These are phyloP conservation scores for Coniochaeta sp. DNA, from an alignment of 2,329 filamentous ascomycete species.

Conservation along the genomic window DNA sequence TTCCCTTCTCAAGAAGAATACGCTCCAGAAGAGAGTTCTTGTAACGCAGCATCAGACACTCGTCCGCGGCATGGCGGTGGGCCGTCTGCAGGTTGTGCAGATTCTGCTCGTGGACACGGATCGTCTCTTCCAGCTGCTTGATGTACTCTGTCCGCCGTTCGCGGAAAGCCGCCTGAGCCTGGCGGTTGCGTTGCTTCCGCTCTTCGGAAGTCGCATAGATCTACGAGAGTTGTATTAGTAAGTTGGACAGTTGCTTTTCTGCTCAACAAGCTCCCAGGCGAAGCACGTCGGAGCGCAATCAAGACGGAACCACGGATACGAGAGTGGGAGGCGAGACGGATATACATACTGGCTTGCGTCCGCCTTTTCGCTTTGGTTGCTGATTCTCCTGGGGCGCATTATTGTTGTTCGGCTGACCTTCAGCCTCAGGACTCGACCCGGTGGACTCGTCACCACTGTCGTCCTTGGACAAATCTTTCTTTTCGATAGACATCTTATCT, in stretches of 20 bases:
- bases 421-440: conserved; percentile 53
- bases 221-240: conserved; percentile 35
- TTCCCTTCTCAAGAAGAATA: conserved; percentile 93
- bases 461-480: conserved; percentile 48
- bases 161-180: conserved; percentile 94
- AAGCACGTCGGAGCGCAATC: neutral
- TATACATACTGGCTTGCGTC: conserved; percentile 80
- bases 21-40: conserved; percentile 96
- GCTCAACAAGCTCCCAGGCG: neutral
- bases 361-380: conserved; percentile 91
- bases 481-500: conserved; percentile 61
- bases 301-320: too few species aligned
- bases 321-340: neutral
- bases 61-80: conserved; percentile 88
- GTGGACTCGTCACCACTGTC: conserved; percentile 52
- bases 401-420: conserved; percentile 25
- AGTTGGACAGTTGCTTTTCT: neutral
- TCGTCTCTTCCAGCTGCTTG: conserved; percentile 95
- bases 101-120: conserved; percentile 93
- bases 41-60: conserved; percentile 96
- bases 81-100: conserved; percentile 88
- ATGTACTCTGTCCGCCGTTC: conserved; percentile 98
- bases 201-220: conserved; percentile 99
- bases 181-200: conserved; percentile 92
- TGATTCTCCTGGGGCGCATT: conserved; percentile 42